Evolutionary conservation across 2,329 filamentous ascomycete species (phyloP), one percentile per base, ranked within the genome.

Genomic region (Cladosporium phlei): DNA sequence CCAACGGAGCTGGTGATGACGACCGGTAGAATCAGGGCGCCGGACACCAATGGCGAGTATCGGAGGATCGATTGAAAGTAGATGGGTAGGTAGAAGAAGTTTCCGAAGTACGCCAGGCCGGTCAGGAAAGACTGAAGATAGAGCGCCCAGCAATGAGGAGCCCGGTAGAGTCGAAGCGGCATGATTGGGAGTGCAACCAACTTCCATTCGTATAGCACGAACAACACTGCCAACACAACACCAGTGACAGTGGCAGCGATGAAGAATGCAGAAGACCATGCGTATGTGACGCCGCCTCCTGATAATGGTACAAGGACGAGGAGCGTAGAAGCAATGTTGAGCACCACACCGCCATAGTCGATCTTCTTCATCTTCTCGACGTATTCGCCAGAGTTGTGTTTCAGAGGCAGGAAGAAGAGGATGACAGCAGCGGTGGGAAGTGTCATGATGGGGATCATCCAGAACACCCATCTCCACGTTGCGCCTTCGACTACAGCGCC

Each of bases 51-150:
- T 0, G 69, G 65, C 0, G 61, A 56, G 8, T 61, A 59, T 7
- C 61, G 58, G 16, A 57, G 60, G 5, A 72, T 64, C 4, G 63
- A 59, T 38, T 73, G 70, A 45, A 71, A 72, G 46, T 68, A 72
- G 1, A 70, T 57, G 4, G 65, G 54, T n/a, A 68, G 52, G 45
- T 66, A 68, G 48, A 59, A 67, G 7, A 62, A 52, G 16, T 65
- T 52, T 21, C 62, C 44, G 16, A 39, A 38, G 27, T 46, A 38
- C 6, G 37, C 37, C 33, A 46, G 27, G 2, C 44, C 37, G 10
- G 34, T 38, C 21, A 38, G 12, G 34, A 46, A 38, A 3, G 44
- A 38, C n/a, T 38, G 44, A 11, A 46, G 44, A 19, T 45, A 45
- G 2, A 46, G 34, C 2, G 37, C 44, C 44, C 34, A 38, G 27